Evolutionary conservation across 352 stramenopile genomes (phyloP), one percentile per base, ranked within the genome.

Genomic region (Saprolegnia diclina): DNA sequence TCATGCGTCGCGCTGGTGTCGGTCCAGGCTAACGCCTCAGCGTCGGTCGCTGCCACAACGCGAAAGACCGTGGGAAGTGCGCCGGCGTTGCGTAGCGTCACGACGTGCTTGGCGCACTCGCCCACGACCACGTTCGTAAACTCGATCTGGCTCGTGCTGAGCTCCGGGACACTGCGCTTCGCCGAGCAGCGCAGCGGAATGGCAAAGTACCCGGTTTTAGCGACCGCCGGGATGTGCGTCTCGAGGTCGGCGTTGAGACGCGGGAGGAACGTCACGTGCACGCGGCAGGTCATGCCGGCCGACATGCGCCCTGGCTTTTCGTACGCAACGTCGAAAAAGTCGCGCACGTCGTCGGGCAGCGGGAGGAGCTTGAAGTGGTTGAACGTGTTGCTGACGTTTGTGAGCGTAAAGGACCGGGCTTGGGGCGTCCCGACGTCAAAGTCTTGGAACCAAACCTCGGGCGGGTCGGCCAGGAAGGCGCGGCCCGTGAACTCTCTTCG

Each of bases 311-410:
- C 91, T 1, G 90, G 92, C 26, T 84, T 84, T 13, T 91, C 77
- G 56, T 94, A 97, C 22, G 72, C 70, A 26, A 98, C 77, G n/a
- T 94, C 84, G 56, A 98, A 97, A 26, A 90, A 88, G 44, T 96
- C 85, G 16, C 76, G 75, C 18, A 96, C 71, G 7, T 83, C 67
- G 37, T 93, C 83, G 18, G 82, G 74, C 53, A 97, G 73, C 0
- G 81, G 72, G 0, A 96, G 73, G 9, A 97, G 61, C 40, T 92
- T 92, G 72, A 97, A 97, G 44, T 88, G 85, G 75, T 97, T 97
- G 71, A 97, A 97, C 0, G 88, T 96, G 46, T 94, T 89, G 0
- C 88, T 97, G 4, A 96, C 80, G 61, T 97, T 98, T 0, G 92
- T 98, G 37, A 98, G 75, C 6, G 81, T 89, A 37, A 97, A 87